Base-by-base conservation (phyloP, 352 stramenopile species). In the Phytophthora pistaciae region DNA sequence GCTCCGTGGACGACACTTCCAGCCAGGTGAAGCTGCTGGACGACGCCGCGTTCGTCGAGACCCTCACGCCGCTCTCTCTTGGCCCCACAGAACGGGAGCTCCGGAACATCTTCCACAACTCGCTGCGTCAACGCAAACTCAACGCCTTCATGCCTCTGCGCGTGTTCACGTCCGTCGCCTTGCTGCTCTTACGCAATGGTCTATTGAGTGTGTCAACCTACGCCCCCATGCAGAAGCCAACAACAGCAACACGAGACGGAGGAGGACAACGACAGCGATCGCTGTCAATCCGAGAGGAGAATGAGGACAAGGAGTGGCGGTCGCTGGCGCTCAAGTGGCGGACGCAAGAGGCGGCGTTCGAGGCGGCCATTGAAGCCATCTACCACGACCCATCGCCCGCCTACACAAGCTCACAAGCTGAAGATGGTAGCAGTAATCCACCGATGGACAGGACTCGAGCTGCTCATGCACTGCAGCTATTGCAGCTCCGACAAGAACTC, bases 91-190 rank as follows among this genome's bases (percentile, higher is more conserved):
- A 84, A 13, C 82, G 84, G 18, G 85, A 93, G 44, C 72, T 93
- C 18, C 56, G 58, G 23, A 91, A 91, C 60, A 80, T 93, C 13
- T 93, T 91, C 57, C 72, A 87, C 66, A 92, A 93, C 44, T 79
- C 83, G 29, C 68, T 93, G 20, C 79, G 79, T 23, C 86, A 93
- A 68, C 81, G 86, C 5, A 61, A 79, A 9, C 54, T 92, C 18
- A 75, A 84, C 42, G 36, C 77, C 6, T 65, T 79, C 8, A 92
- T 93, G 86, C 83, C 86, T 9, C 36, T 79, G 63, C 84, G 83
- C 1, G 82, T 91, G 42, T 93, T 93, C 50, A 80, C 78, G 16
- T 92, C 85, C 0, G 81, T 92, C 4, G 78, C 89, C 62, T 64
- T 93, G 50, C 60, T 90, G 56, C 66, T 93, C 20, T 60, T 93